A percentile compares a stretch with the other conserved stretches of the same genome.
Evolutionary conservation across 2,329 filamentous ascomycete genomes (phyloP).

Genomic region (Cladosporium sp.): DNA sequence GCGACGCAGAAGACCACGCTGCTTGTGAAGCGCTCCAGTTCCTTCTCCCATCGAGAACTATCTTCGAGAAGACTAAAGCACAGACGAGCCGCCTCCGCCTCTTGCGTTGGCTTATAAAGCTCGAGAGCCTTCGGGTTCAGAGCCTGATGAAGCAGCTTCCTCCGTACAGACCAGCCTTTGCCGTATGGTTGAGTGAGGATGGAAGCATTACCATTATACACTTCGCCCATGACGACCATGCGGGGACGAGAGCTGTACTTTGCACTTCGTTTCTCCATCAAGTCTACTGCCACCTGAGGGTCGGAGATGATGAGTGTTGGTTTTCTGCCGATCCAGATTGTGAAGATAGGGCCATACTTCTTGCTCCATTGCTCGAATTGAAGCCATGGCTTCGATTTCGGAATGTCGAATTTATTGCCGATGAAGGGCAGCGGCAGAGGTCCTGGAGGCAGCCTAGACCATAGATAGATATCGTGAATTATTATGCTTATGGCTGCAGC

Average conservation of each 20-base stretch:
- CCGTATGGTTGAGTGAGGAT: conserved; percentile 49
- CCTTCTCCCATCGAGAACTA: conserved; percentile 41
- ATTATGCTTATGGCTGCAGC: conserved; percentile 20
- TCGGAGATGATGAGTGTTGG: conserved; percentile 45
- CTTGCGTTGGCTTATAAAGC: conserved; percentile 47
- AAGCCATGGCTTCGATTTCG: conserved; percentile 33
- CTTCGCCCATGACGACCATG: conserved; percentile 44
- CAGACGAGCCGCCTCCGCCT: conserved; percentile 46
- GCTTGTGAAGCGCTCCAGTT: conserved; percentile 46
- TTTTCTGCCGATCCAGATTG: conserved; percentile 45
- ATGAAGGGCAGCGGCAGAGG: conserved; percentile 45
- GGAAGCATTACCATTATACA: conserved; percentile 41
- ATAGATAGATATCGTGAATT: conserved; percentile 31
- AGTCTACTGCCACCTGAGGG: conserved; percentile 40
- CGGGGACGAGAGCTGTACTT: conserved; percentile 44
- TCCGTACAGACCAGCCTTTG: conserved; percentile 43
- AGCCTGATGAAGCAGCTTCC: conserved; percentile 41
- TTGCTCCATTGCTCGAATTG: conserved; percentile 43
- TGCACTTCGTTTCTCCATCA: conserved; percentile 44
- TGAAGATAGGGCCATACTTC: conserved; percentile 45
- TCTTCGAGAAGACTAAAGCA: conserved; percentile 39
- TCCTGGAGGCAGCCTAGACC: conserved; percentile 43
- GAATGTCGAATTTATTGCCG: conserved; percentile 37
- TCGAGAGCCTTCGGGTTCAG: conserved; percentile 42
- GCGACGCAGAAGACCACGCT: conserved; percentile 49